Conservation (phyloP, 2,329 filamentous ascomycete genomes). For the Cladosporium phlei region DNA sequence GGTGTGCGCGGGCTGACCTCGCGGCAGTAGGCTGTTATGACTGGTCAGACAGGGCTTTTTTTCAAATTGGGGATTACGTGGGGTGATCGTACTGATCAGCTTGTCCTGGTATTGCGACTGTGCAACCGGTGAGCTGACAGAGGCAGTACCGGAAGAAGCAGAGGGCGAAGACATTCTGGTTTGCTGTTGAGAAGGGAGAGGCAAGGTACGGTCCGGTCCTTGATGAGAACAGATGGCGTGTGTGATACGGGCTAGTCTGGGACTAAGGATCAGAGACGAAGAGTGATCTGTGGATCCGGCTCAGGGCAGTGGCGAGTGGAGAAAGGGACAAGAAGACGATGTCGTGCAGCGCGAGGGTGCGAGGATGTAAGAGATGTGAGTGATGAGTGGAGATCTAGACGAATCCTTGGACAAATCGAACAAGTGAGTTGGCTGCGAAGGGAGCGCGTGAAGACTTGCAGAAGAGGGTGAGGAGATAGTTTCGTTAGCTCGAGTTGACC, state of each 20-base stretch:
- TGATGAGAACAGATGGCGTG: not conserved
- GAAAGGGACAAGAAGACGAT: constrained; percentile 1
- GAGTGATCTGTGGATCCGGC: constrained; percentile 3
- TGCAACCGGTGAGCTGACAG: not conserved
- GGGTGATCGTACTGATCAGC: constrained; percentile 28
- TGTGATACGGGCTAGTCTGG: constrained; percentile 1
- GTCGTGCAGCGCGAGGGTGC: constrained; percentile 2
- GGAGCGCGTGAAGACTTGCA: constrained; percentile 1
- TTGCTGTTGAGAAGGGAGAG: constrained; percentile 3
- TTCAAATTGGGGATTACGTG: not conserved
- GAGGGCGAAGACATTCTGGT: constrained; percentile 13
- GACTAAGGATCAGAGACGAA: not conserved
- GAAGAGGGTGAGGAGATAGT: constrained; percentile 1
- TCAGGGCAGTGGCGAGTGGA: constrained; percentile 1
- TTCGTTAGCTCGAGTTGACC: constrained; percentile 7
- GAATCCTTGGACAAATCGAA: constrained; percentile 2
- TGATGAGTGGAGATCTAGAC: constrained; percentile 1
- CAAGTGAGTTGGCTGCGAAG: not conserved
- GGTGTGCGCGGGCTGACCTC: constrained; percentile 9
- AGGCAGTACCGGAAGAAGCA: constrained; percentile 5
- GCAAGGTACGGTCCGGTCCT: constrained; percentile 12
- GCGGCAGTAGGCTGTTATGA: constrained; percentile 7
- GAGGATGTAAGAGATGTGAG: not conserved
- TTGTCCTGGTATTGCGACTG: constrained; percentile 30
- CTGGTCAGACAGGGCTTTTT: not conserved